A percentile compares a stretch with the other conserved stretches of the same genome.
Evolutionary conservation across 179 eudicot genomes (phyloP).

Genomic region (Camellia oleifera): DNA sequence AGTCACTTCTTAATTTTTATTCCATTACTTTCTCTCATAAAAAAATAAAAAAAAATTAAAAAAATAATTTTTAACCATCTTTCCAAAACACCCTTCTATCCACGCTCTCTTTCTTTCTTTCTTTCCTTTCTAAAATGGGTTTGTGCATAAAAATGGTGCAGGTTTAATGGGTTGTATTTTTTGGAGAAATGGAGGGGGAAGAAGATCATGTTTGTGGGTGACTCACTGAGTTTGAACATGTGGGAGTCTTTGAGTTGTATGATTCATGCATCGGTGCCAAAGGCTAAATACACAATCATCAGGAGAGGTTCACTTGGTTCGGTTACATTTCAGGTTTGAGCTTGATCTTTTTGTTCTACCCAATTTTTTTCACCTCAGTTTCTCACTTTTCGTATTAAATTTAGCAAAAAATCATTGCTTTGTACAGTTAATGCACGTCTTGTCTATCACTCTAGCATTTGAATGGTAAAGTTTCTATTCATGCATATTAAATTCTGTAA

Average conservation of each 20-base stretch:
- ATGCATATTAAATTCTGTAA: neutral
- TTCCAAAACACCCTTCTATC: too few relatives aligned
- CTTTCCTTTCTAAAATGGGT: neutral
- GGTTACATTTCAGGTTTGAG: constrained; percentile 10
- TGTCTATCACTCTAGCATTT: neutral
- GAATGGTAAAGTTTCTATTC: neutral
- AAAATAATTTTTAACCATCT: too few relatives aligned
- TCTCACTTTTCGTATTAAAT: neutral
- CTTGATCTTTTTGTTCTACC: neutral
- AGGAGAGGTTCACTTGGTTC: constrained; percentile 19
- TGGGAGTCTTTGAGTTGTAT: constrained; percentile 77
- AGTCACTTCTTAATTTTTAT: neutral
- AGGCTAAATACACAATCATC: constrained; percentile 42
- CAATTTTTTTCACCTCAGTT: neutral
- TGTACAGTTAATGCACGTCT: too few relatives aligned
- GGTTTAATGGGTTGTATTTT: constrained; percentile 79
- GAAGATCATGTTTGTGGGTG: constrained; percentile 95
- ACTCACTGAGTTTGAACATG: constrained; percentile 76
- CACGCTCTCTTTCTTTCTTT: neutral
- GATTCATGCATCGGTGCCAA: constrained; percentile 79
- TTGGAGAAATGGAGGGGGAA: constrained; percentile 79
- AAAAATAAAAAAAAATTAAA: too few relatives aligned
- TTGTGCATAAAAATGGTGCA: constrained; percentile 22
- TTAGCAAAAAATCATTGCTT: neutral
- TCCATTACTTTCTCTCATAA: too few relatives aligned